Base-by-base conservation (phyloP, 2,329 filamentous ascomycete genomes). In the Cryphonectria nitschkei region DNA sequence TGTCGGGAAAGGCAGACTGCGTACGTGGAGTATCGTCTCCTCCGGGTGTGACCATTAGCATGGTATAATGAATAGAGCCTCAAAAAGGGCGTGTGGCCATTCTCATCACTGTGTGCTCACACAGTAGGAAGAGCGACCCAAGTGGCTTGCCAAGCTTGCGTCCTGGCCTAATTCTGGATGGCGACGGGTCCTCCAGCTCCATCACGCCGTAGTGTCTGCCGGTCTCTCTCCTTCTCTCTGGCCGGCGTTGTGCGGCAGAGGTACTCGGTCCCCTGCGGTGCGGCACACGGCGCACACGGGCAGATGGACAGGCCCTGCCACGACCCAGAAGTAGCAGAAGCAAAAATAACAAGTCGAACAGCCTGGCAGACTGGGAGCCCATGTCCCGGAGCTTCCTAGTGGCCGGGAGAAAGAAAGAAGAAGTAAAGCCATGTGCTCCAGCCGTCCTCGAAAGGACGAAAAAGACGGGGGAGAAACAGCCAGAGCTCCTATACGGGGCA, bases 371-470 rank as follows among this genome's bases (percentile, higher is more conserved):
- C 50, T 43, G 34, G 52, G 26, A 39, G 26, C 54, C 65, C 54
- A 46, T 54, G 56, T 39, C 54, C 65, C 54, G 65, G 54, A 34
- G 58, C 46, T 52, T 63, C 60, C 58, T 68, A 54, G 43, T 68
- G 29, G 58, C 34, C 67, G 58, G 32, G 16, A 50, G 46, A 34
- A 3, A 34, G 50, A 26, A 56, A 29, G n/a, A 26, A 22, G 37
- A 39, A 39, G 3, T 13, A 9, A 39, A 39, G 11, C 8, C 50
- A 39, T 58, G 54, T 32, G 29, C 54, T 29, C 54, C 26, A 19
- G 62, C 34, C 22, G 50, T 52, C 62, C 61, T 60, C 22, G 46
- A n/a, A 1, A n/a, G 22, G 19, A 50, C 34, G 26, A 50, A 50
- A n/a, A 50, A 50, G 3, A 50, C 8, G 9, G 8, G 4, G n/a